Percentiles rank a stretch among this genome's conserved stretches.
Evolutionary conservation across 306 rosid species (phyloP).

Genomic region (Phaseolus lunatus): DNA sequence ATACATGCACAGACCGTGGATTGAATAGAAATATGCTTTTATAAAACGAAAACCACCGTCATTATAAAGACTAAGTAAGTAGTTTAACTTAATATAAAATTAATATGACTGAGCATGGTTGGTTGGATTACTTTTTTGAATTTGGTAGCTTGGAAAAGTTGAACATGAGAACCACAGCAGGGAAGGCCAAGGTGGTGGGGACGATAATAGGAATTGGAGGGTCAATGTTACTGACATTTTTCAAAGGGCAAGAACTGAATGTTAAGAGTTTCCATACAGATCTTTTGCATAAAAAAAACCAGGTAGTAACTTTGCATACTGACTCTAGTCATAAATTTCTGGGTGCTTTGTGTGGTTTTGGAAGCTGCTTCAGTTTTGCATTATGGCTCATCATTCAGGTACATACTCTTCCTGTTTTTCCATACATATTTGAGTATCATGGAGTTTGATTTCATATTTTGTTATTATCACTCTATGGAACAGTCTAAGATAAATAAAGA

Average conservation of each 20-base stretch:
- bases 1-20: not conserved
- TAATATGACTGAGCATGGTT: not conserved
- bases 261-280: conserved; percentile 27
- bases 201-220: conserved; percentile 53
- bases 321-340: not conserved
- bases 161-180: conserved; percentile 36
- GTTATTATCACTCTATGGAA: not conserved
- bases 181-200: conserved; percentile 56
- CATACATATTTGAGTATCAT: not conserved
- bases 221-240: conserved; percentile 55
- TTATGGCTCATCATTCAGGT: conserved; percentile 63
- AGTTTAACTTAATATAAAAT: not conserved
- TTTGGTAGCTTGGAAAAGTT: conserved; percentile 43
- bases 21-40: not conserved
- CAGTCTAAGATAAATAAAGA: conserved; percentile 53
- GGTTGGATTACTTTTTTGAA: conserved; percentile 21
- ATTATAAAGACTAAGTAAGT: not conserved
- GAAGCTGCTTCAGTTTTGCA: conserved; percentile 41
- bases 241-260: conserved; percentile 45
- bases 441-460: not conserved
- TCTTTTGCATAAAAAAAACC: conserved; percentile 24
- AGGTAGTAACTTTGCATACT: not conserved
- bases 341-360: conserved; percentile 39
- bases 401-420: not conserved
- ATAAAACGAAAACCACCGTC: not conserved